Evolutionary conservation across 1,284 basidiomycete species (phyloP).

Genomic region (Boletellus deceptivus): DNA sequence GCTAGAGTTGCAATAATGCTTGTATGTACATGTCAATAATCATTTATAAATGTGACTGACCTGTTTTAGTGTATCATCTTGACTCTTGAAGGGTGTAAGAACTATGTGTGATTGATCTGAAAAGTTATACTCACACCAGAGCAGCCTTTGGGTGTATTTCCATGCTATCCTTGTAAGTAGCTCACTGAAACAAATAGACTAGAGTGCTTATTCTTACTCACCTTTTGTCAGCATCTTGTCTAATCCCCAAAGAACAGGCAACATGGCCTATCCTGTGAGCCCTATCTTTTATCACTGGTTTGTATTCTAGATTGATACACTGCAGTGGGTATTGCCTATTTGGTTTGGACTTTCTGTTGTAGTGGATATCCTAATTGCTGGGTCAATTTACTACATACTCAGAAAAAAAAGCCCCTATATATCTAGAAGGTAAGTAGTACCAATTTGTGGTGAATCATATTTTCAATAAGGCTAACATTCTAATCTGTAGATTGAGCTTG

Average conservation of each 20-base stretch:
- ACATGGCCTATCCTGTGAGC: conserved; percentile 6
- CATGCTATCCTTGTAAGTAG: conserved; percentile 28
- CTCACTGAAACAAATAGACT: not conserved
- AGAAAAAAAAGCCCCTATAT: conserved; percentile 1
- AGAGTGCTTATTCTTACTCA: not conserved
- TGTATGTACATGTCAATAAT: conserved; percentile 12
- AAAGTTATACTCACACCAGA: conserved; percentile 1
- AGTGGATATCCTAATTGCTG: conserved; percentile 22
- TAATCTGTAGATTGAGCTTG: conserved; percentile 10
- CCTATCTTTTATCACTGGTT: not conserved
- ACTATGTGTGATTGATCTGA: not conserved
- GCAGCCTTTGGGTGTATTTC: conserved; percentile 37
- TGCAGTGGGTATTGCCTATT: conserved; percentile 18
- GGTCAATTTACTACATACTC: conserved; percentile 16
- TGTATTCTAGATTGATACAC: not conserved
- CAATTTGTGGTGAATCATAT: not conserved
- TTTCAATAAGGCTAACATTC: not conserved
- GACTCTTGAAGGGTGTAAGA: conserved; percentile 23
- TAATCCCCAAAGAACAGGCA: not conserved
- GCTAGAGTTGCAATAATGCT: conserved; percentile 9
- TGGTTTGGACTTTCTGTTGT: conserved; percentile 27
- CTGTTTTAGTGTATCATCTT: conserved; percentile 13
- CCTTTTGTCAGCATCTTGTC: conserved; percentile 3
- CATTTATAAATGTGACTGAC: not conserved
- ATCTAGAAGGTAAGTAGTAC: conserved; percentile 13